Percentiles rank a stretch among this genome's conserved stretches.
These are phyloP conservation scores for Salvia splendens DNA, from an alignment of 257 asterid genomes.

Conservation along the genomic window DNA sequence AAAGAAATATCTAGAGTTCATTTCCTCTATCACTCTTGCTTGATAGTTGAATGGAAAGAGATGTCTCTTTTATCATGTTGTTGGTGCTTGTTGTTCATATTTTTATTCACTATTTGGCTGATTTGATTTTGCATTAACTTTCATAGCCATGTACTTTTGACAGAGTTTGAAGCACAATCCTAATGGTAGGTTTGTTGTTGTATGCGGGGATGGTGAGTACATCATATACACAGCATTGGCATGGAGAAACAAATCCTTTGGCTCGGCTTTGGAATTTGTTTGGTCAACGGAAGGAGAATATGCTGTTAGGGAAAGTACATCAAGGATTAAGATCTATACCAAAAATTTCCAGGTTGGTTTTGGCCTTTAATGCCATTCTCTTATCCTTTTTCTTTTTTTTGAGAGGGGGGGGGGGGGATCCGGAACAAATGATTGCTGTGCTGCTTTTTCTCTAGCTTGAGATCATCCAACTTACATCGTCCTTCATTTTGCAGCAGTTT, in stretches of 20 bases:
- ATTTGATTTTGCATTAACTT: slow-evolving; percentile 27
- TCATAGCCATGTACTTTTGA: slow-evolving; percentile 19
- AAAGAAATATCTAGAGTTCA: slow-evolving; percentile 12
- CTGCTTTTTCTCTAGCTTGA: slow-evolving; percentile 15
- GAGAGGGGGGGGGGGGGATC: too few species aligned
- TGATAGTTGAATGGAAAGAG: slow-evolving; percentile 9
- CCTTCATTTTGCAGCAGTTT: neutral
- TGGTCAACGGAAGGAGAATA: slow-evolving; percentile 98
- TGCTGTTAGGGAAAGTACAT: slow-evolving; percentile 97
- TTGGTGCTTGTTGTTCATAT: slow-evolving; percentile 13
- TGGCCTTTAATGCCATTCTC: slow-evolving; percentile 19
- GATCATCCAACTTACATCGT: slow-evolving; percentile 3
- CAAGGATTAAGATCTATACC: slow-evolving; percentile 79
- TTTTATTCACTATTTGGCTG: neutral
- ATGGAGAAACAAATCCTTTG: slow-evolving; percentile 97
- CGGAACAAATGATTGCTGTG: slow-evolving; percentile 8
- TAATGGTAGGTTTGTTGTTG: slow-evolving; percentile 96
- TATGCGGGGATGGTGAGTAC: slow-evolving; percentile 97
- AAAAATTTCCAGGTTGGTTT: slow-evolving; percentile 73
- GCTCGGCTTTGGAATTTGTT: slow-evolving; percentile 90
- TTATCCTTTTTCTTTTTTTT: neutral
- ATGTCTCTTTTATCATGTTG: slow-evolving; percentile 17
- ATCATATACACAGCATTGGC: slow-evolving; percentile 96
- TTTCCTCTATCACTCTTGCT: neutral
- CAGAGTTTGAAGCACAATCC: slow-evolving; percentile 98